phyloP scores from a whole-genome alignment of 164 flowering plant species.

The Berberis vulgaris region DNA sequence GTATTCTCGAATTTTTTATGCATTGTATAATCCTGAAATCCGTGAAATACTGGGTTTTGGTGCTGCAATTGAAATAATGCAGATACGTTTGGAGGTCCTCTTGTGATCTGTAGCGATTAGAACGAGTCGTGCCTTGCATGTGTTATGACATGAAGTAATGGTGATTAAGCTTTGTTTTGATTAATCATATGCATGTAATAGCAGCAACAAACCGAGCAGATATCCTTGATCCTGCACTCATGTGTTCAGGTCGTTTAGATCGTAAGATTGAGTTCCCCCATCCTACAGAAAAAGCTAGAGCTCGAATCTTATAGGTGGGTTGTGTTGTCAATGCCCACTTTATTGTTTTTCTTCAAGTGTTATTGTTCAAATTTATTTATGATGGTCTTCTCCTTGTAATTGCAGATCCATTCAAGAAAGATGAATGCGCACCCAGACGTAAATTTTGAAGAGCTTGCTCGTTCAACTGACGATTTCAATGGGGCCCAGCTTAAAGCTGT shows the following conservation, averaged over 20 bases:
- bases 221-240: conserved; percentile 93
- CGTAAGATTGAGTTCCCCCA: conserved; percentile 87
- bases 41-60: too few species aligned
- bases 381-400: neutral
- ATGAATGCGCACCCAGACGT: conserved; percentile 95
- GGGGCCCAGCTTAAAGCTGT: conserved; percentile 99
- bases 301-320: conserved; percentile 82
- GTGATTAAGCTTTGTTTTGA: too few species aligned
- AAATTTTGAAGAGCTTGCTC: conserved; percentile 95
- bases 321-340: neutral
- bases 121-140: too few species aligned
- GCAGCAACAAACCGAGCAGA: conserved; percentile 87
- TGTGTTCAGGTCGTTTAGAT: conserved; percentile 96
- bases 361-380: neutral
- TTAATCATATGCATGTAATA: conserved; percentile 5
- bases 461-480: conserved; percentile 96
- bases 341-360: neutral
- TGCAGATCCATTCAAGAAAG: conserved; percentile 94
- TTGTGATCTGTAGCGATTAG: too few species aligned
- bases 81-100: too few species aligned
- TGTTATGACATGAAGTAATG: too few species aligned
- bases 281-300: conserved; percentile 95
- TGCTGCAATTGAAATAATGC: too few species aligned
- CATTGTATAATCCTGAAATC: neutral
- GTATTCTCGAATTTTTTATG: neutral